phyloP scores from a whole-genome alignment of 2,329 filamentous ascomycete genomes.

The Colletotrichum sp. region DNA sequence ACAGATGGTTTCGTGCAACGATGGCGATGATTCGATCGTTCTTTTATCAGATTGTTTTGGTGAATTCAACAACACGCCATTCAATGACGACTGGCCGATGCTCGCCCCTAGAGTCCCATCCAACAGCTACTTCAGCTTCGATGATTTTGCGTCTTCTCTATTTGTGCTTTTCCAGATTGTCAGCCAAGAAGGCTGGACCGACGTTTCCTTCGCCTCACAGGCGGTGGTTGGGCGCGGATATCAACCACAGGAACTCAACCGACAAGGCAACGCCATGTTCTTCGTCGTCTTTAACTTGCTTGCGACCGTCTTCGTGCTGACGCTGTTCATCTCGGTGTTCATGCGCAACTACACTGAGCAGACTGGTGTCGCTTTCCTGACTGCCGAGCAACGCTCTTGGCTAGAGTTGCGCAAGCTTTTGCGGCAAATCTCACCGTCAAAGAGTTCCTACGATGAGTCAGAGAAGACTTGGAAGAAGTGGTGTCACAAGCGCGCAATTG shows the following conservation, averaged over 20 bases:
- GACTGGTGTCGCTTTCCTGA: conserved; percentile 94
- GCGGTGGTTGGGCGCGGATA: conserved; percentile 77
- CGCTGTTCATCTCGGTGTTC: conserved; percentile 97
- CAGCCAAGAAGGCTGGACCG: conserved; percentile 96
- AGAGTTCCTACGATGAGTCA: conserved; percentile 81
- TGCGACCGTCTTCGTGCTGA: conserved; percentile 94
- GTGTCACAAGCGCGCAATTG: conserved; percentile 93
- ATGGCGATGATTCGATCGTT: conserved; percentile 60
- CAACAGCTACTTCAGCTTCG: conserved; percentile 90
- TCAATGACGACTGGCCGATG: conserved; percentile 75
- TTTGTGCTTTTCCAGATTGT: conserved; percentile 99
- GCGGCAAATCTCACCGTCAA: conserved; percentile 92
- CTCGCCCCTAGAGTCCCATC: conserved; percentile 80
- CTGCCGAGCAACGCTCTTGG: conserved; percentile 95
- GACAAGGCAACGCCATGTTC: conserved; percentile 88
- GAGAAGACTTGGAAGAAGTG: conserved; percentile 84
- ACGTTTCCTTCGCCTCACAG: conserved; percentile 87
- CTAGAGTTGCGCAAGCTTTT: conserved; percentile 91
- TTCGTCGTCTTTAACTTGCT: conserved; percentile 97
- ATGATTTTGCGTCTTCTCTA: conserved; percentile 90
- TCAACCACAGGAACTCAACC: conserved; percentile 73
- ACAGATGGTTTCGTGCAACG: conserved; percentile 81
- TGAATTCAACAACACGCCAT: conserved; percentile 80
- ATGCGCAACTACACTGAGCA: conserved; percentile 99
- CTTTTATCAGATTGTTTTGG: conserved; percentile 79